A percentile compares a stretch with the other conserved stretches of the same genome.
phyloP scores from a whole-genome alignment of 2,329 filamentous ascomycete genomes.

The Stachybotrys chartarum region DNA sequence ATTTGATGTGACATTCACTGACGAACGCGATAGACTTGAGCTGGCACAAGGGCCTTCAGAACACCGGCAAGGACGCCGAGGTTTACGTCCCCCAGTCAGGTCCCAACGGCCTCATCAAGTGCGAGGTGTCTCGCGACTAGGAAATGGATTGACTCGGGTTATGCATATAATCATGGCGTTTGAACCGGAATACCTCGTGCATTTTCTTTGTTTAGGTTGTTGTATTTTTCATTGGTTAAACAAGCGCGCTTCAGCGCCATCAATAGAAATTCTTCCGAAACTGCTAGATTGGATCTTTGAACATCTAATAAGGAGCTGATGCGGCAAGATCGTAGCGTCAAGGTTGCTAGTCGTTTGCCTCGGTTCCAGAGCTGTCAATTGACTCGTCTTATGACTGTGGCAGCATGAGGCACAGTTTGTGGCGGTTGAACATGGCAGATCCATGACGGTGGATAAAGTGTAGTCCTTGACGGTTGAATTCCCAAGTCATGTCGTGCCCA shows the following conservation, averaged over 20 bases:
- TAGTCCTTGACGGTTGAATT: background rate
- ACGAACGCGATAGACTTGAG: constrained; percentile 60
- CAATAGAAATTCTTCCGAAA: too few relatives aligned
- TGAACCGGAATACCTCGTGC: background rate
- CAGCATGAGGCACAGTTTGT: background rate
- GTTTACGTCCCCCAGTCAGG: constrained; percentile 90
- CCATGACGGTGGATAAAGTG: too few relatives aligned
- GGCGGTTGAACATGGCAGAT: background rate
- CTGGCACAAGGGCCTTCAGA: constrained; percentile 94
- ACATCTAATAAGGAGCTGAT: too few relatives aligned
- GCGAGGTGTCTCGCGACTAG: constrained; percentile 62
- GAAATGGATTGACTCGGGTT: background rate
- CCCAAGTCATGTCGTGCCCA: constrained; percentile 16
- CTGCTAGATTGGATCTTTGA: too few relatives aligned
- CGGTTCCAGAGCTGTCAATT: too few relatives aligned
- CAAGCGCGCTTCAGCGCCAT: too few relatives aligned
- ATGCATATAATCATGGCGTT: constrained; percentile 1
- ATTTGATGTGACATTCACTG: constrained; percentile 7
- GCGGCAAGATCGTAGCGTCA: too few relatives aligned
- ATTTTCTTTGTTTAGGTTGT: background rate
- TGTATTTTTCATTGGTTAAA: background rate
- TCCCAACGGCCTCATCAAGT: constrained; percentile 93
- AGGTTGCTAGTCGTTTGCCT: too few relatives aligned
- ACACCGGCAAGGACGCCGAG: constrained; percentile 91
- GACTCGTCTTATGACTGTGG: too few relatives aligned